Evolutionary conservation across 495 filamentous ascomycete genomes (phyloP).

Genomic region (Eremomyces bilateralis): DNA sequence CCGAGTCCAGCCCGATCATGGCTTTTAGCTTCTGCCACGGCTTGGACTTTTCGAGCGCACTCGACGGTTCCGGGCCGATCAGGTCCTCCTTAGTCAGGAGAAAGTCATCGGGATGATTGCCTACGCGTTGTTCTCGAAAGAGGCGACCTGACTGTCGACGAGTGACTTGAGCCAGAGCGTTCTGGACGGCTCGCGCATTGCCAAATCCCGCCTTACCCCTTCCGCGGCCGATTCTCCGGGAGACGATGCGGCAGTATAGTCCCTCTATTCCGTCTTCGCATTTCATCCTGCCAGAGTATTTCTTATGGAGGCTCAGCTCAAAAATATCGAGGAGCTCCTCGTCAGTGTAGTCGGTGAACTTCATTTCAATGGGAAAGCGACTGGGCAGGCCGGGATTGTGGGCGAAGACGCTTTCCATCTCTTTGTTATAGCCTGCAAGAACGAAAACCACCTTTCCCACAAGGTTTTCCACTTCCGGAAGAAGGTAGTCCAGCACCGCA

Average conservation of each 20-base stretch:
- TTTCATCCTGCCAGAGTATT: conserved; percentile 31
- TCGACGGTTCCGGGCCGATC: conserved; percentile 41
- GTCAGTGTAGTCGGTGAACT: conserved; percentile 51
- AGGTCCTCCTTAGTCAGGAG: conserved; percentile 15
- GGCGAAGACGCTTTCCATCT: conserved; percentile 63
- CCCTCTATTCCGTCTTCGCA: conserved; percentile 37
- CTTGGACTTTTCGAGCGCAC: conserved; percentile 24
- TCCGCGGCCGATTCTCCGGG: conserved; percentile 35
- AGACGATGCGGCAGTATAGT: conserved; percentile 42
- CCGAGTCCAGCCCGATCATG: conserved; percentile 35
- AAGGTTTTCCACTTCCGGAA: conserved; percentile 55
- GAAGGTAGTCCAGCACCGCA: conserved; percentile 49
- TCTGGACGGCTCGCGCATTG: conserved; percentile 49
- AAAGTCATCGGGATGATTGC: conserved; percentile 14
- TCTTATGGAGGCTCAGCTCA: conserved; percentile 22
- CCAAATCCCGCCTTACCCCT: conserved; percentile 49
- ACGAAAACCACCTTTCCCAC: conserved; percentile 58
- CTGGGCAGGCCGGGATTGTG: conserved; percentile 59
- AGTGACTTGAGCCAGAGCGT: conserved; percentile 28
- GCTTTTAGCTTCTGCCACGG: conserved; percentile 38
- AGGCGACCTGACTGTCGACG: conserved; percentile 38
- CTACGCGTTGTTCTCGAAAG: conserved; percentile 17
- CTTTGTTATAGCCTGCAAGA: conserved; percentile 51
- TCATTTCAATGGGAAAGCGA: conserved; percentile 41
- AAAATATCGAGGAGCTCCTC: conserved; percentile 38